A percentile compares a stretch with the other conserved stretches of the same genome.
These are phyloP conservation scores for Protea cynaroides DNA, from an alignment of 164 flowering plant species.

Conservation along the genomic window DNA sequence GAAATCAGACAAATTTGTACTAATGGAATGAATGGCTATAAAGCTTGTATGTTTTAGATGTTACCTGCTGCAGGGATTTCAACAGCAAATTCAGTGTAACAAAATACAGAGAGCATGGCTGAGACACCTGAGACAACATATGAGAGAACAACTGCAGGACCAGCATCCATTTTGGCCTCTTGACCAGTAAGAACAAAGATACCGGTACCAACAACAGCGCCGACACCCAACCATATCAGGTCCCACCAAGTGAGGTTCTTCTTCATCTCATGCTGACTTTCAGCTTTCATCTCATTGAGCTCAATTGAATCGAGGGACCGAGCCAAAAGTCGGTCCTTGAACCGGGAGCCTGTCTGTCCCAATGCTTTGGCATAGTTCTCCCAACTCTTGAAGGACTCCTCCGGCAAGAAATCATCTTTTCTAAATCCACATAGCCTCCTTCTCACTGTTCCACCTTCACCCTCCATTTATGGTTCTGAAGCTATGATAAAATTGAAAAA, in stretches of 20 bases:
- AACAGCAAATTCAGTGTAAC: slow-evolving; percentile 54
- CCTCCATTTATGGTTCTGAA: slow-evolving; percentile 5
- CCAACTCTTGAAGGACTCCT: slow-evolving; percentile 39
- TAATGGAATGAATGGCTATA: neutral
- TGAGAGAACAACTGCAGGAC: slow-evolving; percentile 47
- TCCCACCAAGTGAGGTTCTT: slow-evolving; percentile 46
- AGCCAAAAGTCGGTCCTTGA: slow-evolving; percentile 29
- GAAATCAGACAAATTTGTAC: neutral
- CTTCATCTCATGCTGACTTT: slow-evolving; percentile 44
- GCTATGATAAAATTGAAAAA: no score
- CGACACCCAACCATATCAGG: slow-evolving; percentile 48
- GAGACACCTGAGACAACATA: slow-evolving; percentile 43
- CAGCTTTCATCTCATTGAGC: slow-evolving; percentile 26
- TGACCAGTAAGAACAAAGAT: slow-evolving; percentile 48
- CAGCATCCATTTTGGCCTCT: slow-evolving; percentile 29
- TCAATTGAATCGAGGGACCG: slow-evolving; percentile 36
- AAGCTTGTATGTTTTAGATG: neutral
- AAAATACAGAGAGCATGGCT: slow-evolving; percentile 50
- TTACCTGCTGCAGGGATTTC: slow-evolving; percentile 54
- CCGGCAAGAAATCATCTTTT: slow-evolving; percentile 42
- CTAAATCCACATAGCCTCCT: slow-evolving; percentile 22
- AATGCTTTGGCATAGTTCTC: slow-evolving; percentile 29
- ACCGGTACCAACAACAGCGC: slow-evolving; percentile 48
- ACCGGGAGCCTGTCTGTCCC: slow-evolving; percentile 23
- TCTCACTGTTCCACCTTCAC: slow-evolving; percentile 9